phyloP scores from a whole-genome alignment of 371 early-diverging fungal species.

The Capillidium heterosporum region DNA sequence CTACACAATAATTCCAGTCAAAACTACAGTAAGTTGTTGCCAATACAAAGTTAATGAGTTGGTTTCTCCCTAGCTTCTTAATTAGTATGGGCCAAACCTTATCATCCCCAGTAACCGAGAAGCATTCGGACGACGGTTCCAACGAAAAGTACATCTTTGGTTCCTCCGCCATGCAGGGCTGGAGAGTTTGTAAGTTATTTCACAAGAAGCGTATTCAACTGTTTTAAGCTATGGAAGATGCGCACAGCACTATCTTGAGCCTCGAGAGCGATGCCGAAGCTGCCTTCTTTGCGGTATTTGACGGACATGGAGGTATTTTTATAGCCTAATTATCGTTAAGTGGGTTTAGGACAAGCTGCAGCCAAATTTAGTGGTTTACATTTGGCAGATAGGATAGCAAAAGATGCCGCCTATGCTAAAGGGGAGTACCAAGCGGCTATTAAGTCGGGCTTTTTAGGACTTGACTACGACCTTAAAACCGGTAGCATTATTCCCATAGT shows the following conservation, averaged over 20 bases:
- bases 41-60: too few relatives aligned
- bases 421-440: slow-evolving; percentile 50
- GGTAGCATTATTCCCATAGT: slow-evolving; percentile 16
- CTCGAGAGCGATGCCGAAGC: slow-evolving; percentile 18
- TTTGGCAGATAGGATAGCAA: slow-evolving; percentile 44
- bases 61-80: too few relatives aligned
- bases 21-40: too few relatives aligned
- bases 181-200: slow-evolving; percentile 76
- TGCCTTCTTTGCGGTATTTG: slow-evolving; percentile 89
- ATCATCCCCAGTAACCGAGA: slow-evolving; percentile 81
- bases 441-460: slow-evolving; percentile 55
- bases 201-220: neutral
- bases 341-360: slow-evolving; percentile 33
- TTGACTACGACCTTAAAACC: slow-evolving; percentile 54
- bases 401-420: slow-evolving; percentile 34
- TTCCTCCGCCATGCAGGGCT: slow-evolving; percentile 90
- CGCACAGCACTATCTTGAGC: slow-evolving; percentile 69
- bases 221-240: slow-evolving; percentile 85
- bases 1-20: too few relatives aligned
- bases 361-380: slow-evolving; percentile 71
- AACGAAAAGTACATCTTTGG: slow-evolving; percentile 64
- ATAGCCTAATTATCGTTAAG: neutral
- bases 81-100: slow-evolving; percentile 81
- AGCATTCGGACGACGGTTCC: slow-evolving; percentile 49
- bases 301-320: slow-evolving; percentile 83